Base-by-base conservation (phyloP, 202 grass and related monocot species). In the Digitaria exilis region DNA sequence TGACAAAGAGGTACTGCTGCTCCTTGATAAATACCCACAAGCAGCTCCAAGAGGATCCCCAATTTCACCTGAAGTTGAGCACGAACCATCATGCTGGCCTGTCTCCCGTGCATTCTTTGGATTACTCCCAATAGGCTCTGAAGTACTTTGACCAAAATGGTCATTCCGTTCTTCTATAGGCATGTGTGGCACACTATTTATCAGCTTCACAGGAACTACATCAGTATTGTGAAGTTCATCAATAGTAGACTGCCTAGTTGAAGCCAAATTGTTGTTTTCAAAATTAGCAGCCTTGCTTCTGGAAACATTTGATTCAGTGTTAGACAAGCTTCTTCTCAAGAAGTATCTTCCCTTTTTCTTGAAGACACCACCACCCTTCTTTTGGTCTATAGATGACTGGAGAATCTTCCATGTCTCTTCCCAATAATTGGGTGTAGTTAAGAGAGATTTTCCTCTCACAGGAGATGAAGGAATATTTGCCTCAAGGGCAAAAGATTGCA, bases 331-430 rank as follows among this genome's bases (percentile, higher is more conserved):
- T 79, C 84, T 82, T 67, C 61, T 71, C 35, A 88, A 76, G 22
- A 87, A 85, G 13, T 84, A 71, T 60, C 80, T 88, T 80, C 58
- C 68, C 54, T 76, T 93, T 65, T 91, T 85, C 60, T 78, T 90
- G 78, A 61, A 15, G 42, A 79, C 58, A 42, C 54, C 63, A 50
- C 54, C 63, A 50, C 28, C 60, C 85, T 31, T 35, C 60, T 21
- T 83, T 46, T 82, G 68, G 34, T 82, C 87, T 81, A 66, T 84
- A 55, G 86, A 80, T 76, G 82, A 79, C 80, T 99, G 87, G 82
- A 96, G 78, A 55, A 84, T 84, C 68, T 91, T 99, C 96, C 96
- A 99, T 82, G 89, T 94, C 49, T 99, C 96, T 83, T 99, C 96
- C 96, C 93, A 96, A 69, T 92, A 99, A 81, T 89, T 94, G 15